Evolutionary conservation across 345 rosid species (phyloP), one percentile per base, ranked within the genome.

Genomic region (Orychophragmus violaceus): DNA sequence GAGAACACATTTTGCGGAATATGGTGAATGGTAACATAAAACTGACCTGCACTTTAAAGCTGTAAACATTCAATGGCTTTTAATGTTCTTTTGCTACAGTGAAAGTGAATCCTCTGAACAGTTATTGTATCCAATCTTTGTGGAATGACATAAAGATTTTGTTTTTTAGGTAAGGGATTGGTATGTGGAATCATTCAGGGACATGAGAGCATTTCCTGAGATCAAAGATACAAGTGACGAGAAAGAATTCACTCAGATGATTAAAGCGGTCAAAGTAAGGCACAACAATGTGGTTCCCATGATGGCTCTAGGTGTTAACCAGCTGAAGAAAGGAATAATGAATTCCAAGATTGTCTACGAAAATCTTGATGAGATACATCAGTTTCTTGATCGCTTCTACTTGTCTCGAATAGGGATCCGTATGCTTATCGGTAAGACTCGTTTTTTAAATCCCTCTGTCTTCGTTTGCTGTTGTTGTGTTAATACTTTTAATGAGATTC

Each of bases 231-330:
- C 72, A 1, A 44, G 16, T 65, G 95, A 87, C 8, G 96, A 87
- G 86, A 80, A 67, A 68, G 95, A 87, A 1, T 94, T 94, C 49
- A 94, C 96, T 2, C 79, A 88, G 70, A 87, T 90, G 97, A 90
- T 94, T 36, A 94, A 85, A 78, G 99, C 99, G 10, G 81, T 94
- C 5, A 94, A 91, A 82, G 97, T 94, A 65, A 82, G 99, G 61
- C 99, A 94, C 66, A 94, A 90, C 83, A 91, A 94, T 69, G 99
- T 94, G 58, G 97, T 91, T 19, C 99, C 99, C 4, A 88, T 66
- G 79, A 90, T 94, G 99, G 99, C 99, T 60, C 42, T 91, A n/a
- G 99, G 99, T 46, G 88, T 94, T 66, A 95, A 94, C 70, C 97
- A 94, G 74, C 68, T 94, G 59, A 94, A 91, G 88, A 87, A 87